Conservation (phyloP, 2,329 filamentous ascomycete genomes). For the Aureobasidium sp. region DNA sequence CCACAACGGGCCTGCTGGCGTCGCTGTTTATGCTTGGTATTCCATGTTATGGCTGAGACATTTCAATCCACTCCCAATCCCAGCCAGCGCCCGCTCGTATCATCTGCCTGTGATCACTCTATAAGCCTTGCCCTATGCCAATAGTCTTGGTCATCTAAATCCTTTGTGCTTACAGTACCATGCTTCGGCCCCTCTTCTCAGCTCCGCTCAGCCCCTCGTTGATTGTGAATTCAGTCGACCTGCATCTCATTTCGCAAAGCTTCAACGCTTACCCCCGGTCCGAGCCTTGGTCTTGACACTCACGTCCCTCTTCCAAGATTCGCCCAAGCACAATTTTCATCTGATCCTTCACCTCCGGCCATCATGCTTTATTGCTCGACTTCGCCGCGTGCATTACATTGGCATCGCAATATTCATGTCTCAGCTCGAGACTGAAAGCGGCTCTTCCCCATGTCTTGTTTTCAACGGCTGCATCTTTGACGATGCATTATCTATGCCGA, state of each 20-base stretch:
- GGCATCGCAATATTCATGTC: neutral
- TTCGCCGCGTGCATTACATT: neutral
- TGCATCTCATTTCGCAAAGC: conserved; percentile 12
- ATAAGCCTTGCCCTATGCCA: neutral
- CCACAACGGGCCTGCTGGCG: neutral
- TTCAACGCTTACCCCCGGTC: conserved; percentile 11
- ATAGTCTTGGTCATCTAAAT: neutral
- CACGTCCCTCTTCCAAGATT: neutral
- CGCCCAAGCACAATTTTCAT: neutral
- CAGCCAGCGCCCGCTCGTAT: neutral
- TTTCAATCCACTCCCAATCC: neutral
- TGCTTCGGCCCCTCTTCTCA: neutral
- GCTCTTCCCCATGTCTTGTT: neutral
- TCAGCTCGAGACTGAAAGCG: neutral
- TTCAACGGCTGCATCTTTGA: neutral
- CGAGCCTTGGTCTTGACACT: conserved; percentile 3
- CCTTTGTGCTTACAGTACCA: neutral
- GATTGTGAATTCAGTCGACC: neutral
- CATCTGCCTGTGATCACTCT: neutral
- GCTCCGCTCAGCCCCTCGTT: neutral
- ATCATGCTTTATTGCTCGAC: neutral
- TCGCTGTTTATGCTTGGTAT: neutral
- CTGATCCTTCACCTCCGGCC: neutral
- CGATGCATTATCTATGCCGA: neutral
- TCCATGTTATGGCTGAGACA: conserved; percentile 6